Percentiles rank a stretch among this genome's conserved stretches.
Conservation (phyloP, 352 stramenopile genomes). For the Globisporangium splendens region DNA sequence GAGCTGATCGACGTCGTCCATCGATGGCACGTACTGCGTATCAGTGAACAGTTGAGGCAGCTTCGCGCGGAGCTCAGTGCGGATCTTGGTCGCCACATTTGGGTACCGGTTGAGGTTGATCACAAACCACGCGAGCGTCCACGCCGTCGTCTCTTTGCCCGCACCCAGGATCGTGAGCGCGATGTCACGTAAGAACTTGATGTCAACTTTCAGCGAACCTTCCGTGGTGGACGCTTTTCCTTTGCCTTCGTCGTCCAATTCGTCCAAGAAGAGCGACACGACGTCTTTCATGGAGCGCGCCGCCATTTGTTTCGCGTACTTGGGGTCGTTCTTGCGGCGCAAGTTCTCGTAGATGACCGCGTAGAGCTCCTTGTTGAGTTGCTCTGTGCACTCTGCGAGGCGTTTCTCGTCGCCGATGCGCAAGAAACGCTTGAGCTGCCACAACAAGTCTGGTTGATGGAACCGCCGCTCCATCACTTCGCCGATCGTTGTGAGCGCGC, state of each 20-base stretch:
- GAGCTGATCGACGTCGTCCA: constrained; percentile 41
- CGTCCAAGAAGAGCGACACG: constrained; percentile 41
- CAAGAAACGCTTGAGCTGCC: constrained; percentile 52
- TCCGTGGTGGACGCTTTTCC: not conserved
- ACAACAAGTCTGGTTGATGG: constrained; percentile 40
- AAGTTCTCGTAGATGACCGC: constrained; percentile 45
- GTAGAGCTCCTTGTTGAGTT: constrained; percentile 38
- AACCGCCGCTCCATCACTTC: constrained; percentile 40
- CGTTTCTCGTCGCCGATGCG: constrained; percentile 36
- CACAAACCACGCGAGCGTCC: constrained; percentile 77
- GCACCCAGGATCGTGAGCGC: constrained; percentile 67
- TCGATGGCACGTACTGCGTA: constrained; percentile 21
- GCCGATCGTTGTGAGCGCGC: constrained; percentile 32
- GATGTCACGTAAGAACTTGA: constrained; percentile 58
- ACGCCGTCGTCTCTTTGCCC: constrained; percentile 72
- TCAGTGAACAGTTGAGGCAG: constrained; percentile 24
- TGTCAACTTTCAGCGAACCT: not conserved
- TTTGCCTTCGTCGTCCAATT: not conserved
- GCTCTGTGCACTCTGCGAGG: constrained; percentile 23
- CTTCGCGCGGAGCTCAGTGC: constrained; percentile 38
- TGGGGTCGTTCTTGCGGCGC: constrained; percentile 21
- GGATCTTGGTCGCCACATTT: constrained; percentile 40
- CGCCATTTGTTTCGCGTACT: constrained; percentile 10
- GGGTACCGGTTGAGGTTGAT: constrained; percentile 64
- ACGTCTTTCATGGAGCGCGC: constrained; percentile 28